Percentiles rank a stretch among this genome's conserved stretches.
phyloP scores from a whole-genome alignment of 768 basidiomycete species.

The Leccinellum luteum region DNA sequence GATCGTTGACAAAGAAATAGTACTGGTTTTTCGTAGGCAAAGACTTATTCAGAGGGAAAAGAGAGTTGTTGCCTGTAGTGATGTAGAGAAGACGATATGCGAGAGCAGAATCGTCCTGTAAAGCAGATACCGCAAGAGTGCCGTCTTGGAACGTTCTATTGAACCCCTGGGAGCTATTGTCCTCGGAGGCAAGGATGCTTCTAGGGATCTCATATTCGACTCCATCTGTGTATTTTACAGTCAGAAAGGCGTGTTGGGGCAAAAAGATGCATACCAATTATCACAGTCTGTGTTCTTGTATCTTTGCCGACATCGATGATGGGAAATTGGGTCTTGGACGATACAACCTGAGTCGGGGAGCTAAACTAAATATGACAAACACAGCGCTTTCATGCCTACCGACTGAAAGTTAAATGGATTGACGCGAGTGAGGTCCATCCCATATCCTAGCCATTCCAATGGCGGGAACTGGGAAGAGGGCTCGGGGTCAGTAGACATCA shows the following conservation, averaged over 20 bases:
- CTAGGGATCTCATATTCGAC: conserved; percentile 5
- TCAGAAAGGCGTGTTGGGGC: background rate
- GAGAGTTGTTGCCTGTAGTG: conserved; percentile 1
- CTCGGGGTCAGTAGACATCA: background rate
- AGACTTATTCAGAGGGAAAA: conserved; percentile 4
- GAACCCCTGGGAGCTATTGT: background rate
- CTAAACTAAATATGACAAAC: background rate
- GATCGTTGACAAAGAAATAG: conserved; percentile 3
- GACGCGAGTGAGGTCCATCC: conserved; percentile 1
- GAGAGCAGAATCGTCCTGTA: background rate
- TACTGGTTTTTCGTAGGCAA: conserved; percentile 2
- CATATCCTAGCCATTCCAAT: conserved; percentile 5
- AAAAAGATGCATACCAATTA: background rate
- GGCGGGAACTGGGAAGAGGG: conserved; percentile 3
- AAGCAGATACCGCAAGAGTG: background rate
- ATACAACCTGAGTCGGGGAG: background rate
- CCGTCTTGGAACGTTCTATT: background rate
- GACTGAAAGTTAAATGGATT: conserved; percentile 2
- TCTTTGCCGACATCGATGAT: conserved; percentile 3
- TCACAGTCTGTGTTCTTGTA: background rate
- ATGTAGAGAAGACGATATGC: conserved; percentile 5
- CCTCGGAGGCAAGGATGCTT: background rate
- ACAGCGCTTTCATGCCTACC: background rate
- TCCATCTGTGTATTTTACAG: background rate
- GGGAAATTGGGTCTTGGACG: conserved; percentile 1